Evolutionary conservation across 345 rosid genomes (phyloP), one percentile per base, ranked within the genome.

Genomic region (Laguncularia racemosa): DNA sequence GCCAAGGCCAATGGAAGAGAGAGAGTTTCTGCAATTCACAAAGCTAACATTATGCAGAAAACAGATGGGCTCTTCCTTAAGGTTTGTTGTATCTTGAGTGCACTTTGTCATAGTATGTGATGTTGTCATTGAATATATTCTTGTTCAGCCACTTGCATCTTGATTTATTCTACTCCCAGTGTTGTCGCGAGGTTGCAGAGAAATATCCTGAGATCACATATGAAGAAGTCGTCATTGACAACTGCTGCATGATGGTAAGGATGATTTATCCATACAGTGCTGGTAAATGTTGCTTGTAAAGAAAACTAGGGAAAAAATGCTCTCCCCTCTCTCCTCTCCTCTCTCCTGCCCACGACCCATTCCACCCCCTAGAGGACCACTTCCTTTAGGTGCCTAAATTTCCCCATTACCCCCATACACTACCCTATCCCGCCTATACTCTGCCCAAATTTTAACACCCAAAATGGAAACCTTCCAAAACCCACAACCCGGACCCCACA

Each of bases 171-270:
- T 15, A 49, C n/a, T 68, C 73, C 67, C 80, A 95, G 99, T 90
- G 99, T 75, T 95, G 99, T 64, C 96, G 99, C 45, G 99, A 95
- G 79, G 99, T 95, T 60, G 96, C 99, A 0, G 86, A 82, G 79
- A 90, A 91, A 80, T 95, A 90, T 63, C 99, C 99, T 18, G 99
- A 95, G 71, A 88, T 90, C 48, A 71, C 33, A 21, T 95, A 90
- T 48, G 99, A 95, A 78, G 99, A 95, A 81, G 99, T 95, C 55
- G 99, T 95, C 69, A 95, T 95, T 56, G 99, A 95, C 79, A 95
- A 95, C 76, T 95, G 99, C 70, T 90, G 97, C 71, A 95, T 95
- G 99, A 95, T 90, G 99, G 99, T 95, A 84, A 58, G 56, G 45
- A 58, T 20, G 52, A 50, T 53, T 46, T 26, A 53, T 48, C 44